A percentile compares a stretch with the other conserved stretches of the same genome.
Conservation (phyloP, 176 grass and related monocot species). For the Zea mays region DNA sequence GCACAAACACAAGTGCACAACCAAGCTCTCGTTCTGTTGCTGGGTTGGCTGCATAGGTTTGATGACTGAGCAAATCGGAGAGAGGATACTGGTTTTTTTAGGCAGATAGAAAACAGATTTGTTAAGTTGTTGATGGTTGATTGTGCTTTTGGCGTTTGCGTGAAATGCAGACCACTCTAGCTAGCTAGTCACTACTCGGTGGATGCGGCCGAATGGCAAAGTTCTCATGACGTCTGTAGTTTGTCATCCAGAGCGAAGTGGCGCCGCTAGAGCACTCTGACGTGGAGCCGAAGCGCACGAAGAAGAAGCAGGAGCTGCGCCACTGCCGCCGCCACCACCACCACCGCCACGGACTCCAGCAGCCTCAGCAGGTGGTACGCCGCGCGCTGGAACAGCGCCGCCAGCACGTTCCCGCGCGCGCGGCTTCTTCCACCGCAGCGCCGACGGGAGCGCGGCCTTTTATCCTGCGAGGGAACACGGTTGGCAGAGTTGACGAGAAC, state of each 20-base stretch:
- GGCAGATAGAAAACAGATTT: background rate
- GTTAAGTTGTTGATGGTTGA: background rate
- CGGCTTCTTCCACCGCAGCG: no score
- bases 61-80: background rate
- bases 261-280: background rate
- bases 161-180: conserved; percentile 23
- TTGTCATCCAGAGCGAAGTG: background rate
- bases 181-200: background rate
- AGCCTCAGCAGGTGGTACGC: no score
- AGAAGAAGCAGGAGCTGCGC: no score
- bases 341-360: no score
- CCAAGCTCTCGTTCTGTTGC: background rate
- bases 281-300: background rate
- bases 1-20: background rate
- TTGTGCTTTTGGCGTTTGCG: conserved; percentile 17
- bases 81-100: background rate
- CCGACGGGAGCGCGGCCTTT: no score
- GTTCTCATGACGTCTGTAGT: background rate
- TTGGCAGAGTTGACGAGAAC: background rate
- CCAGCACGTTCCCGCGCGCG: no score
- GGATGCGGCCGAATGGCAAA: background rate
- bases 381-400: no score
- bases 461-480: conserved; percentile 2
- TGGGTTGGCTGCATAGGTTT: background rate
- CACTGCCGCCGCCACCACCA: no score